Percentiles rank a stretch among this genome's conserved stretches.
Conservation (phyloP, 2,329 filamentous ascomycete species). For the Drechmeria coniospora region DNA sequence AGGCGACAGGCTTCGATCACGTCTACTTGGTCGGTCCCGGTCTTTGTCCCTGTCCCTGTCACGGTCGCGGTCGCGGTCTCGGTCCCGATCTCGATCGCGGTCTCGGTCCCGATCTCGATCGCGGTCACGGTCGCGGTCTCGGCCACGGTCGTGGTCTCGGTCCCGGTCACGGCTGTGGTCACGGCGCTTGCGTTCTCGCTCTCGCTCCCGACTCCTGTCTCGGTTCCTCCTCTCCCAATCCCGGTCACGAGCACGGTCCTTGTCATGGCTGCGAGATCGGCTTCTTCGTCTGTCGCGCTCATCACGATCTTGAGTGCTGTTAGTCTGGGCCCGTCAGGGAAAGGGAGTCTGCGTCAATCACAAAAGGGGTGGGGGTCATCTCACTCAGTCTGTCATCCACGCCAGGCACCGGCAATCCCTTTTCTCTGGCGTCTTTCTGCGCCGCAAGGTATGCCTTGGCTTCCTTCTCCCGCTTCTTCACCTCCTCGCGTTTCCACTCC, state of each 20-base stretch:
- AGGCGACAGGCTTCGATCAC: slow-evolving; percentile 19
- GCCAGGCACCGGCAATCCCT: slow-evolving; percentile 42
- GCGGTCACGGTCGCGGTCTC: slow-evolving; percentile 20
- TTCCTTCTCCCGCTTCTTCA: slow-evolving; percentile 46
- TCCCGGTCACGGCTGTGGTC: slow-evolving; percentile 11
- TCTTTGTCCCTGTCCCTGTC: slow-evolving; percentile 22
- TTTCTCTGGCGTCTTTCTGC: slow-evolving; percentile 43
- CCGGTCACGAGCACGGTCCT: slow-evolving; percentile 2
- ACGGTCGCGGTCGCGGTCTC: slow-evolving; percentile 17
- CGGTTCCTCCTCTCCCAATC: not conserved
- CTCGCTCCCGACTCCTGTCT: slow-evolving; percentile 8
- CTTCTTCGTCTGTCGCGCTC: slow-evolving; percentile 17
- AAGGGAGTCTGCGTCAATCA: too few relatives aligned
- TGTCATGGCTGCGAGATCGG: slow-evolving; percentile 18
- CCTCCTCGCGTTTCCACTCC: slow-evolving; percentile 44
- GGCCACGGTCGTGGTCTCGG: slow-evolving; percentile 15
- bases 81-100: slow-evolving; percentile 16
- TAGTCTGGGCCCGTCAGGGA: slow-evolving; percentile 10
- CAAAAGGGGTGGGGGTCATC: too few relatives aligned
- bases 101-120: slow-evolving; percentile 17
- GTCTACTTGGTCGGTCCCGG: slow-evolving; percentile 11
- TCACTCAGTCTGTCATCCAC: slow-evolving; percentile 29
- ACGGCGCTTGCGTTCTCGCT: slow-evolving; percentile 16
- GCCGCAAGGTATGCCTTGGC: slow-evolving; percentile 49
- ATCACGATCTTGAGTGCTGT: slow-evolving; percentile 21